Conservation (phyloP, 1,284 basidiomycete genomes). For the Mycosarcoma maydis region DNA sequence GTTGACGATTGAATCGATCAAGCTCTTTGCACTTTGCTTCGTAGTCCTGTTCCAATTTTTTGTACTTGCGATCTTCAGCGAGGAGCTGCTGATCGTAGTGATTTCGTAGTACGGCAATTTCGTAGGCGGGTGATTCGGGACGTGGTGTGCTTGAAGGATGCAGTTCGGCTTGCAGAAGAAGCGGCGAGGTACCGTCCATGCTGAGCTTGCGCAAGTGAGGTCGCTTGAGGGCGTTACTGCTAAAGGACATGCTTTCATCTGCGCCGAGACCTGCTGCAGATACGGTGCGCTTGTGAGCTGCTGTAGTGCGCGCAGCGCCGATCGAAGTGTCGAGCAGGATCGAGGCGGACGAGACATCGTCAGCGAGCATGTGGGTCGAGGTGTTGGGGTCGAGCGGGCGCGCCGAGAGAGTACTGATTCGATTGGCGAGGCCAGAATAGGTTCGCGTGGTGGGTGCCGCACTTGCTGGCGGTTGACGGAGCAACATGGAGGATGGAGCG, state of each 20-base stretch:
- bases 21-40: conserved; percentile 55
- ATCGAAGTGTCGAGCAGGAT: conserved; percentile 30
- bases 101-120: conserved; percentile 47
- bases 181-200: conserved; percentile 40
- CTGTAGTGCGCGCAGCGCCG: conserved; percentile 1
- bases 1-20: conserved; percentile 54
- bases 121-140: conserved; percentile 43
- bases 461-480: conserved; percentile 23
- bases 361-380: conserved; percentile 24
- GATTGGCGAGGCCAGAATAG: conserved; percentile 25
- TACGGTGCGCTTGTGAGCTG: conserved; percentile 25
- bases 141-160: conserved; percentile 29
- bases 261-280: conserved; percentile 26
- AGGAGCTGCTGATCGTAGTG: conserved; percentile 58
- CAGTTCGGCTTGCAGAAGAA: conserved; percentile 25
- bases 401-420: conserved; percentile 34
- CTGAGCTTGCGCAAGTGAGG: conserved; percentile 35
- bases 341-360: conserved; percentile 24
- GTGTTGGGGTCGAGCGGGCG: conserved; percentile 29
- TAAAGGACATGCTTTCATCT: conserved; percentile 23
- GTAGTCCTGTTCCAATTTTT: conserved; percentile 51
- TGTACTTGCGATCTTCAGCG: conserved; percentile 48
- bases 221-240: conserved; percentile 19
- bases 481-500: conserved; percentile 3
- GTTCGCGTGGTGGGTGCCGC: conserved; percentile 33